Conservation (phyloP, 345 rosid genomes). For the Murraya paniculata region DNA sequence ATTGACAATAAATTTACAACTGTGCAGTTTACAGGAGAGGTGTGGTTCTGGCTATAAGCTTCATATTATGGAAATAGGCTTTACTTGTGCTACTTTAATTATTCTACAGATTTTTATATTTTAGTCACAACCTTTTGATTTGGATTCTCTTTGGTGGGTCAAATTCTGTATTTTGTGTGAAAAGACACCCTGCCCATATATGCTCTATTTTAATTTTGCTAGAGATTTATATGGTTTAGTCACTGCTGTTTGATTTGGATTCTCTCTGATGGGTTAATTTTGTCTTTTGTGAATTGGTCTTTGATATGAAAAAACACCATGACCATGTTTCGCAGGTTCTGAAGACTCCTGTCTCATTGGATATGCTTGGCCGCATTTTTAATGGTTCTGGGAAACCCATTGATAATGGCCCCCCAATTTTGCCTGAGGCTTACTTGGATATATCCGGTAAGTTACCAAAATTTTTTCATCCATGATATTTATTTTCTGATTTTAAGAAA, state of each 20-base stretch:
- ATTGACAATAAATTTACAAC: constrained; percentile 91
- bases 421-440: constrained; percentile 93
- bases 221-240: not conserved
- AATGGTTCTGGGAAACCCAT: constrained; percentile 98
- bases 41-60: constrained; percentile 13
- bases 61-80: not conserved
- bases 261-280: not conserved
- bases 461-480: not conserved
- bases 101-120: not conserved
- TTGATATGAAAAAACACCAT: not conserved
- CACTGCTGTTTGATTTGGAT: not conserved
- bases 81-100: not conserved
- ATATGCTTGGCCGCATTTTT: constrained; percentile 95
- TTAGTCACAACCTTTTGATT: not conserved
- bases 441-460: constrained; percentile 62
- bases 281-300: not conserved
- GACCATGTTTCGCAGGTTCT: constrained; percentile 52
- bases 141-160: not conserved
- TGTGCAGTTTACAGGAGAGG: constrained; percentile 96
- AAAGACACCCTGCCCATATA: too few relatives aligned
- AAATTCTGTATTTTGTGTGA: too few relatives aligned
- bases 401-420: constrained; percentile 92
- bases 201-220: not conserved
- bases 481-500: not conserved
- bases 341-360: constrained; percentile 89